Base-by-base conservation (phyloP, 257 asterid genomes). In the Fraxinus quadrangulata region DNA sequence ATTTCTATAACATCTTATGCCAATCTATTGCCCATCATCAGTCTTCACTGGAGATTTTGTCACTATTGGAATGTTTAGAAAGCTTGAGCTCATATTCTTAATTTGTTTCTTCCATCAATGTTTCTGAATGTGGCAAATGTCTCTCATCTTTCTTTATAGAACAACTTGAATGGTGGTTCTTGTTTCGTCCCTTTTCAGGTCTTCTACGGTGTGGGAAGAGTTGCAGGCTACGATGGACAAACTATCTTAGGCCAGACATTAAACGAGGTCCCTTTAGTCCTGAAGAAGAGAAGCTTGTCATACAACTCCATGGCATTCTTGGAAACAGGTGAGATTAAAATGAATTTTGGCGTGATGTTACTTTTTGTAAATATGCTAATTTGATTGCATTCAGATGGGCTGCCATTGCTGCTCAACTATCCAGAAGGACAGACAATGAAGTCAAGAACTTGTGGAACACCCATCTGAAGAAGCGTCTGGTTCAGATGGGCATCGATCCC, bases 131-230 rank as follows among this genome's bases (percentile, higher is more conserved):
- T 12, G 17, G 49, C 14, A 42, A 47, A 47, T 13, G 1, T 13
- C n/a, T 3, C 6, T 3, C 56, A 47, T 40, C 49, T 54, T 51
- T 51, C 9, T 51, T 61, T 10, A 39, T 39, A 39, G 45, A 39
- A 8, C 0, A 8, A 61, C 31, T 23, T 61, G 31, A 24, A 10
- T 61, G 63, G 63, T 9, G 5, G 68, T 24, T 63, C 16, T 24
- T 63, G 6, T 34, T 19, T 72, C 76, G 36, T 9, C 21, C 16
- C 9, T 67, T 24, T 51, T 0, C 81, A 94, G 99, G 99, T 4
- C 97, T 94, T 81, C 92, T 90, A 74, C 94, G 99, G 0, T 94
- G 99, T 72, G 99, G 99, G 75, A 94, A 94, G 91, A 94, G 99
- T 84, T 94, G 99, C 65, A 80, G 99, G 5, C 86, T 94, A 5